A percentile compares a stretch with the other conserved stretches of the same genome.
Evolutionary conservation across 768 basidiomycete species (phyloP).

Genomic region (Clavaria fumosa): DNA sequence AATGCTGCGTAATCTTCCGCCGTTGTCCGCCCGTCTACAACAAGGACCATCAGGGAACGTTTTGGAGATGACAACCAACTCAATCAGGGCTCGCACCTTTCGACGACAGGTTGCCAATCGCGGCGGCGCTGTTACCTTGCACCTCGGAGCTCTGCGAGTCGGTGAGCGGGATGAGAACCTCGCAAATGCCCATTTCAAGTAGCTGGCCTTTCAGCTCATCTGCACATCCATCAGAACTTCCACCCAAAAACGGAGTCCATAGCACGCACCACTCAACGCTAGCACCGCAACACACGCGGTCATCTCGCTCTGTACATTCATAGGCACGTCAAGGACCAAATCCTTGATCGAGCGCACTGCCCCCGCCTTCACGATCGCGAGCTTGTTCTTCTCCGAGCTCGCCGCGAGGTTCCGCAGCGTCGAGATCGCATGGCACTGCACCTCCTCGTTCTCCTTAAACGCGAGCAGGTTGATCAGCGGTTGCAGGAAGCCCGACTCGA

Average conservation of each 20-base stretch:
- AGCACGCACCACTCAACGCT: constrained; percentile 72
- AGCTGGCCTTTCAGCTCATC: constrained; percentile 95
- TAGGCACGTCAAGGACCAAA: constrained; percentile 84
- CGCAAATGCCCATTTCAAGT: constrained; percentile 96
- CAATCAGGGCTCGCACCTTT: constrained; percentile 45
- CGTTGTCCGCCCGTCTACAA: constrained; percentile 51
- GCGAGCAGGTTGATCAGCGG: constrained; percentile 91
- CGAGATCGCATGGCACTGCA: constrained; percentile 97
- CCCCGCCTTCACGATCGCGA: constrained; percentile 93
- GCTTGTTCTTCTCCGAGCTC: constrained; percentile 95
- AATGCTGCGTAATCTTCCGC: constrained; percentile 92
- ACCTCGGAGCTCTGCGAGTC: constrained; percentile 95
- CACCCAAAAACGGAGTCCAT: constrained; percentile 1
- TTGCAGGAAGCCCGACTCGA: constrained; percentile 93
- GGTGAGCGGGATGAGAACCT: constrained; percentile 91
- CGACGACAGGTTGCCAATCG: constrained; percentile 92
- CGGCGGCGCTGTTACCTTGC: constrained; percentile 96
- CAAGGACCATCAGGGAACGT: constrained; percentile 5
- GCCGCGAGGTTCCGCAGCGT: constrained; percentile 94
- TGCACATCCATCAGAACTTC: constrained; percentile 17
- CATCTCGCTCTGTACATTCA: constrained; percentile 99
- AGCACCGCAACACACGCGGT: constrained; percentile 96
- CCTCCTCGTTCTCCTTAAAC: constrained; percentile 99
- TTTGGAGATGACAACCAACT: background rate
- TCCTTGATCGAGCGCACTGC: constrained; percentile 96